Evolutionary conservation across 495 filamentous ascomycete species (phyloP).

Genomic region (Penicillium canariense): DNA sequence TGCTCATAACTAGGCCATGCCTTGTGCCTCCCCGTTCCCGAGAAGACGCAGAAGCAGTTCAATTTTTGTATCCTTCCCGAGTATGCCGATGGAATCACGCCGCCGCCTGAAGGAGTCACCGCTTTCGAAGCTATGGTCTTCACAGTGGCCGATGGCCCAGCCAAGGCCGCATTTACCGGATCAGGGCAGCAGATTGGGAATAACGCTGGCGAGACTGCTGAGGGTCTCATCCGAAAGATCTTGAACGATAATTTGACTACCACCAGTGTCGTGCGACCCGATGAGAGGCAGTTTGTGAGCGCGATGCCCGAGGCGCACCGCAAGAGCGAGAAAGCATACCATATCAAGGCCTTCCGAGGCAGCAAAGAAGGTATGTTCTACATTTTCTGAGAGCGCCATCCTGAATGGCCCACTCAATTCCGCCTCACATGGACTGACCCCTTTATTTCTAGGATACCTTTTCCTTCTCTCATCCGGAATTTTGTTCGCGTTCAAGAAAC

Average conservation of each 20-base stretch:
- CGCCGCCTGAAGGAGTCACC: conserved; percentile 32
- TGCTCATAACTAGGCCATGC: conserved; percentile 57
- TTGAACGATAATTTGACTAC: conserved; percentile 57
- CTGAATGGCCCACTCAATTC: neutral
- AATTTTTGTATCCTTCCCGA: conserved; percentile 85
- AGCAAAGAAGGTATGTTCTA: conserved; percentile 76
- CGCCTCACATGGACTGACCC: conserved; percentile 4
- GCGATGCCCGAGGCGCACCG: conserved; percentile 76
- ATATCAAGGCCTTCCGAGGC: conserved; percentile 86
- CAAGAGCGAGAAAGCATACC: conserved; percentile 86
- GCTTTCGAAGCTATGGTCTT: conserved; percentile 75
- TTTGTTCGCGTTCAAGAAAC: conserved; percentile 94
- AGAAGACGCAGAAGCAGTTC: conserved; percentile 82
- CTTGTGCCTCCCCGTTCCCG: conserved; percentile 82
- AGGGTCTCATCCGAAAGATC: conserved; percentile 60
- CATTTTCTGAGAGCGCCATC: neutral
- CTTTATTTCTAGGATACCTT: conserved; percentile 61
- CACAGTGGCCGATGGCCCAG: conserved; percentile 70
- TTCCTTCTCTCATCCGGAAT: conserved; percentile 88
- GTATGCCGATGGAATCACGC: conserved; percentile 54
- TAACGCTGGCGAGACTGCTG: conserved; percentile 59
- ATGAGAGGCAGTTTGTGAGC: conserved; percentile 73
- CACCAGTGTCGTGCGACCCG: conserved; percentile 63
- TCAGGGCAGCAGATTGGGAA: conserved; percentile 36
- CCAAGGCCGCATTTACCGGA: conserved; percentile 54